Evolutionary conservation across 192 early-diverging fungal genomes (phyloP).

Genomic region (Jimgerdemannia flammicorona): DNA sequence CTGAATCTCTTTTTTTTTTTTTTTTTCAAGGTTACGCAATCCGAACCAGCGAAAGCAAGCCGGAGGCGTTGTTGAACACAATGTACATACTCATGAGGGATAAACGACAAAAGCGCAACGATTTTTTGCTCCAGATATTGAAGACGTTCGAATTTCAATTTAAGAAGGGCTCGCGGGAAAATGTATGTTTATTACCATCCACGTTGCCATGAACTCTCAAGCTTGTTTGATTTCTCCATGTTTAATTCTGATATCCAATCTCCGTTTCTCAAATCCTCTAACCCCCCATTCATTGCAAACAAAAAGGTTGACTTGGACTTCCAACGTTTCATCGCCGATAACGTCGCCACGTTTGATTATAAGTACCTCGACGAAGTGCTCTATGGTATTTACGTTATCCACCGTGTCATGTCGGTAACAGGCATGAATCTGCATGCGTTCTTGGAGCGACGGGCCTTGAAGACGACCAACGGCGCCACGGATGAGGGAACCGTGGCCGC

Average conservation of each 20-base stretch:
- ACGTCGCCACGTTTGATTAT: background rate
- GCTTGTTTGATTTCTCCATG: too few relatives aligned
- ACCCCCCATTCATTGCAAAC: background rate
- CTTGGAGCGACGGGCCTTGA: background rate
- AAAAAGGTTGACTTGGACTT: background rate
- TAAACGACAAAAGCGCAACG: conserved; percentile 66
- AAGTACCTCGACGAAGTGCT: background rate
- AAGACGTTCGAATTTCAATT: conserved; percentile 66
- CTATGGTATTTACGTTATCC: background rate
- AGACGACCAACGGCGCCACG: background rate
- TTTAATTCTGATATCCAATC: too few relatives aligned
- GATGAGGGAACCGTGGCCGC: background rate
- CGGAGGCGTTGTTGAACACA: conserved; percentile 54
- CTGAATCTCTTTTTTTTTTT: background rate
- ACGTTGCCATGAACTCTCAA: background rate
- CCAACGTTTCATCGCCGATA: background rate
- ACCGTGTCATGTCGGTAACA: background rate
- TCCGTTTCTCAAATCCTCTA: too few relatives aligned
- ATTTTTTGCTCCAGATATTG: conserved; percentile 65
- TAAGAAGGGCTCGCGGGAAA: conserved; percentile 8
- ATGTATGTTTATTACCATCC: conserved; percentile 3
- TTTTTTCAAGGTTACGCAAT: conserved; percentile 26
- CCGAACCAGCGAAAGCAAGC: conserved; percentile 26
- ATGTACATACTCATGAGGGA: conserved; percentile 68
- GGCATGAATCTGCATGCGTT: background rate